Percentiles rank a stretch among this genome's conserved stretches.
Evolutionary conservation across 768 basidiomycete genomes (phyloP).

Genomic region (Agaricus bisporus): DNA sequence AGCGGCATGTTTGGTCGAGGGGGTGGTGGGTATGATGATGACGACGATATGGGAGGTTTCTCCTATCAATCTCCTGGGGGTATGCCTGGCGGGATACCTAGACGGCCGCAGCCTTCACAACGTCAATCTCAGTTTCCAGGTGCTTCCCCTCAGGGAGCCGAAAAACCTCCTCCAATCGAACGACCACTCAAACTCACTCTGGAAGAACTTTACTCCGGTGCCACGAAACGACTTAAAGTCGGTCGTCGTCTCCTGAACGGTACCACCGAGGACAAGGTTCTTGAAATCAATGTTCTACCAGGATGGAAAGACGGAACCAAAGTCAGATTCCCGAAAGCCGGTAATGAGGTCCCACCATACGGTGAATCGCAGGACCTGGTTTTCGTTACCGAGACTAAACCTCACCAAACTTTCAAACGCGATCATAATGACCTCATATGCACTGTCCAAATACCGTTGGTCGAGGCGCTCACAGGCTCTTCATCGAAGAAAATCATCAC

Average conservation of each 20-base stretch:
- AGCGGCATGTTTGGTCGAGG: constrained; percentile 29
- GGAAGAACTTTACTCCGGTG: constrained; percentile 80
- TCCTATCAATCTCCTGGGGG: constrained; percentile 42
- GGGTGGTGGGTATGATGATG: constrained; percentile 36
- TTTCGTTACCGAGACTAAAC: constrained; percentile 95
- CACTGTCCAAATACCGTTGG: constrained; percentile 59
- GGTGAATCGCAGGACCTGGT: constrained; percentile 87
- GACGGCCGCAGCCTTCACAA: constrained; percentile 21
- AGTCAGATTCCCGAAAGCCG: constrained; percentile 81
- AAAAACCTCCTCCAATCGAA: constrained; percentile 54
- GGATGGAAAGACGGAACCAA: constrained; percentile 98
- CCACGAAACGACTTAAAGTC: constrained; percentile 85
- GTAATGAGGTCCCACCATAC: constrained; percentile 59
- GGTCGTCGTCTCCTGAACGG: constrained; percentile 70
- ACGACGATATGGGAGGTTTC: constrained; percentile 42
- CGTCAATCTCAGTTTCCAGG: constrained; percentile 16
- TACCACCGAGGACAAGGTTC: constrained; percentile 75
- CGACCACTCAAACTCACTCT: constrained; percentile 82
- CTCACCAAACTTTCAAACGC: constrained; percentile 68
- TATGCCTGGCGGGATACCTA: constrained; percentile 52
- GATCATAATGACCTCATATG: constrained; percentile 77
- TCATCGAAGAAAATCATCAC: constrained; percentile 47
- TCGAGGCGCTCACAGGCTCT: constrained; percentile 73
- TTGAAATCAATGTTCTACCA: constrained; percentile 74
- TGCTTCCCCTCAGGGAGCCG: constrained; percentile 24